phyloP scores from a whole-genome alignment of 192 early-diverging fungal species.

The Phlyctochytrium arcticum region DNA sequence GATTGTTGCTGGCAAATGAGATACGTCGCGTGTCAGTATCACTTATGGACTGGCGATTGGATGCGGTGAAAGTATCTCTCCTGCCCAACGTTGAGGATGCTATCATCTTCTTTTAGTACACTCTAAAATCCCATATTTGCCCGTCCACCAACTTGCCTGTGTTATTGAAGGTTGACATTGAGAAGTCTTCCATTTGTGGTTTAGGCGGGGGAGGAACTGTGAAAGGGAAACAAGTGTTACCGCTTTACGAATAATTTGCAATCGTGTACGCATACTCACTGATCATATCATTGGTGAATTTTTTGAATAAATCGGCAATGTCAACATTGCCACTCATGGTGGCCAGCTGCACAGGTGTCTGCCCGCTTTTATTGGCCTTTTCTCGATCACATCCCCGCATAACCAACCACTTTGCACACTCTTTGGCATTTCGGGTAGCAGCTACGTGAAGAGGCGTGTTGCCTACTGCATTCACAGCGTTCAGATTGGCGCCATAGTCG shows the following conservation, averaged over 20 bases:
- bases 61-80: too few species aligned
- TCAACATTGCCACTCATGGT: conserved; percentile 39
- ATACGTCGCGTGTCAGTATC: too few species aligned
- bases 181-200: neutral
- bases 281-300: conserved; percentile 37
- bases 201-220: neutral
- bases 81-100: too few species aligned
- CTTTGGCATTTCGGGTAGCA: conserved; percentile 42
- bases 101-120: too few species aligned
- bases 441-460: conserved; percentile 55
- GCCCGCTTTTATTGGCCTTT: conserved; percentile 42
- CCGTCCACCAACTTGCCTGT: neutral
- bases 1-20: too few species aligned
- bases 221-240: too few species aligned
- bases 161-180: neutral
- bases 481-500: conserved; percentile 45
- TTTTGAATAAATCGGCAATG: conserved; percentile 40
- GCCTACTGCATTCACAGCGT: conserved; percentile 44
- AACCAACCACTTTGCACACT: conserved; percentile 43
- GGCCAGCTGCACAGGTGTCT: conserved; percentile 45
- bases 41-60: too few species aligned
- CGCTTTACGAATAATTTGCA: too few species aligned
- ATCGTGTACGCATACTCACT: neutral
- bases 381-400: conserved; percentile 47
- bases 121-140: too few species aligned